These are phyloP conservation scores for Zymoseptoria brevis DNA, from an alignment of 2,329 filamentous ascomycete genomes.

Conservation along the genomic window DNA sequence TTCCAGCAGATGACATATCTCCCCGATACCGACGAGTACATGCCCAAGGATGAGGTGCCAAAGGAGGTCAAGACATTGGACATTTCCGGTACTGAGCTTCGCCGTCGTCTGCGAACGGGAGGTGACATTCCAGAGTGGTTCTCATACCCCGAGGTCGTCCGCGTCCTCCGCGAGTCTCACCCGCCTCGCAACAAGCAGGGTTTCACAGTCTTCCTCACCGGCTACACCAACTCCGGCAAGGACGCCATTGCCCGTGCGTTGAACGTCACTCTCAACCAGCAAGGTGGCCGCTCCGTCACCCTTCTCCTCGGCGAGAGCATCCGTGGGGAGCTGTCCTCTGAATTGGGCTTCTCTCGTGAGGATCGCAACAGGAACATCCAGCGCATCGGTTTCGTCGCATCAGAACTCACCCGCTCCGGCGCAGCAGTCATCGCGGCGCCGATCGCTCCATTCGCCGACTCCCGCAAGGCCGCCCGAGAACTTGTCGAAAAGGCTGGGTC, in stretches of 20 bases:
- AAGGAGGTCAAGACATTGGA: constrained; percentile 67
- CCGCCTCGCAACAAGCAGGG: constrained; percentile 84
- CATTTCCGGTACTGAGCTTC: constrained; percentile 64
- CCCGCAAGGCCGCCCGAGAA: constrained; percentile 70
- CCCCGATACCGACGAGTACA: constrained; percentile 94
- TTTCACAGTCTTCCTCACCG: constrained; percentile 97
- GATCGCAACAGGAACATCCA: constrained; percentile 93
- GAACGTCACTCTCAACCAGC: constrained; percentile 96
- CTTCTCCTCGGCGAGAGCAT: constrained; percentile 94
- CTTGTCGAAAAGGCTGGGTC: constrained; percentile 79
- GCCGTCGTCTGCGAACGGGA: constrained; percentile 79
- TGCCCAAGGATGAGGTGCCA: constrained; percentile 81
- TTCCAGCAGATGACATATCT: constrained; percentile 99
- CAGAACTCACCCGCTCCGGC: constrained; percentile 85
- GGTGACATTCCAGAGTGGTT: constrained; percentile 98
- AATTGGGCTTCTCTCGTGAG: constrained; percentile 88
- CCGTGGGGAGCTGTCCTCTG: constrained; percentile 81
- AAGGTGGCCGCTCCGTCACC: constrained; percentile 88
- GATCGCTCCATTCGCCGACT: constrained; percentile 83
- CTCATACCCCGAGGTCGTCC: constrained; percentile 97
- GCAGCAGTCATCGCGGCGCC: constrained; percentile 93
- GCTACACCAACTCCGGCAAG: constrained; percentile 94
- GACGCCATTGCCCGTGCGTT: constrained; percentile 91
- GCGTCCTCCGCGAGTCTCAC: constrained; percentile 92
- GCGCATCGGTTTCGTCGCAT: constrained; percentile 92